Evolutionary conservation across 805 yeast genomes (phyloP), one percentile per base, ranked within the genome.

Genomic region (Ogataea allantospora): DNA sequence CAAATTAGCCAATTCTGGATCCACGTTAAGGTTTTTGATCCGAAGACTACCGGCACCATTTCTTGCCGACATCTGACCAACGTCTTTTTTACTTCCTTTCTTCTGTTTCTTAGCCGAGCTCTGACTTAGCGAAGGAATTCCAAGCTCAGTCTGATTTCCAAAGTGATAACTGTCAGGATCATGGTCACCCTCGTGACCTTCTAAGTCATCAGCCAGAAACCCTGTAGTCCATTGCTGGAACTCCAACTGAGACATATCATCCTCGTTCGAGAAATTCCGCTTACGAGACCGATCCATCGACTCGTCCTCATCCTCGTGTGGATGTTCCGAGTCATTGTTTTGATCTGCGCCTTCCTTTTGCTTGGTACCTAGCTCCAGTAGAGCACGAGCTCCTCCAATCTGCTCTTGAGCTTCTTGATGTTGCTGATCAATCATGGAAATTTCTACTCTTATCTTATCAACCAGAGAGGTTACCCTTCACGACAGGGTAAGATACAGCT

Each of bases 231-330:
- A 75, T 45, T 75, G 76, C 51, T 70, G 71, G 55, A 73, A 73
- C 42, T 75, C 80, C 28, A 66, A 56, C 38, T 69, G 65, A 26
- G 66, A 65, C 42, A 66, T 58, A 46, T 68, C 67, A 41, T 72
- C 69, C 39, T 73, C 78, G 33, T 62, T 54, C 17, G 62, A 44
- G 22, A 51, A 48, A 14, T 47, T 49, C 27, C 68, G 50, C 43
- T 63, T 65, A 23, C 45, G 49, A 10, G 47, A 28, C 37, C 35
- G 45, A 12, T 68, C 76, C 27, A 81, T 58, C 1, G 80, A 73
- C 0, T 88, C 93, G 12, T 84, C 93, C 51, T 83, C 93, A 3
- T 83, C 93, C 10, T 76, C 78, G 40, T 71, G 64, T 7, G 33
- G 37, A 11, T 28, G 32, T 13, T 40, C 39, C n/a, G 30, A 17